Evolutionary conservation across 176 grass and related monocot species (phyloP).

Genomic region (Aegilops sharonensis): DNA sequence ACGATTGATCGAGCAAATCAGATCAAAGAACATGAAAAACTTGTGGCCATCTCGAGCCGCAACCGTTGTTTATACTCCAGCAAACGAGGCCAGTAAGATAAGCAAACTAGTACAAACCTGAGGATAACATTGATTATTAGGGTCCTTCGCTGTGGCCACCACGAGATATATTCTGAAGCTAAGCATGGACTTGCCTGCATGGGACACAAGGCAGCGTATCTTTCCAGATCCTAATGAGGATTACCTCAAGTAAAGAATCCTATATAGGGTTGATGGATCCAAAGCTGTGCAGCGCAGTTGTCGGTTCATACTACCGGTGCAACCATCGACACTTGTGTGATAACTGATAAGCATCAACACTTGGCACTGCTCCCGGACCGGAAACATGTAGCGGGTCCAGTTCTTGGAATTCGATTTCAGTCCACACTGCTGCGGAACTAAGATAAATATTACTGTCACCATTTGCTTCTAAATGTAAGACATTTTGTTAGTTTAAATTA

Average conservation of each 20-base stretch:
- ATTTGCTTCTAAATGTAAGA: too few species aligned
- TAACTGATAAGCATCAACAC: background rate
- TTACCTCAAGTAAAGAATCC: background rate
- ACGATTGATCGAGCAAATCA: conserved; percentile 5
- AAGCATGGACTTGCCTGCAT: background rate
- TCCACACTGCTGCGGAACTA: background rate
- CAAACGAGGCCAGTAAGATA: background rate
- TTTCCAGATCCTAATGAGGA: conserved; percentile 9
- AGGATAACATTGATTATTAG: conserved; percentile 36
- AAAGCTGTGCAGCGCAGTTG: background rate
- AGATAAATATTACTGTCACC: background rate
- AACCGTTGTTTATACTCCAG: background rate
- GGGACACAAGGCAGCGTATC: conserved; percentile 12
- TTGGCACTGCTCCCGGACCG: background rate
- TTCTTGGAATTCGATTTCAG: background rate
- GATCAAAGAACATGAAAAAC: conserved; percentile 25
- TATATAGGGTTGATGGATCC: background rate
- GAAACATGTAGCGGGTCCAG: background rate
- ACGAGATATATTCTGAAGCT: conserved; percentile 26
- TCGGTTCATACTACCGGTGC: background rate
- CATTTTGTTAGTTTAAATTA: too few species aligned
- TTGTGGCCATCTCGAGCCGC: background rate
- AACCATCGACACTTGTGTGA: background rate
- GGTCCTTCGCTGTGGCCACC: conserved; percentile 3
- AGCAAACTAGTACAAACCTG: conserved; percentile 11